Evolutionary conservation across 2,329 filamentous ascomycete species (phyloP), one percentile per base, ranked within the genome.

Genomic region (Curvularia spicifera): DNA sequence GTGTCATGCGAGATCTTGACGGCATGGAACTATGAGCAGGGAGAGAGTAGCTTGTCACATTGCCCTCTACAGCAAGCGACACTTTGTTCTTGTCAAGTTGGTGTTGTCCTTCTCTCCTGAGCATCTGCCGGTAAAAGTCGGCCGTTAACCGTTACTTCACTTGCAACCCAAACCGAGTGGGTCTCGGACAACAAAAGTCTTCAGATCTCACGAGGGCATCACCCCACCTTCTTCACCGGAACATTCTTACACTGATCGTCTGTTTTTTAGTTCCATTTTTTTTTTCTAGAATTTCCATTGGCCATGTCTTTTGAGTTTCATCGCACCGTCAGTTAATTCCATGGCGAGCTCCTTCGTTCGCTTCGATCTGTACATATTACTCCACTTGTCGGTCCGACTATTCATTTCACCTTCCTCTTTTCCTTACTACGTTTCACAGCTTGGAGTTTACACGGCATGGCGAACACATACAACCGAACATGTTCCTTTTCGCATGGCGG

Each of bases 1-100:
- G 93, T 71, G 82, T 97, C 75, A 90, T 93, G 83, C 85, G 93
- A 61, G 94, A 97, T 77, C 84, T 98, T 72, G 92, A 91, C 71
- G 86, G 87, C 63, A 84, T 90, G 71, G 86, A 85, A 52, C 78
- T 92, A 35, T 80, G 68, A 57, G 53, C 48, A 13, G 15, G 29
- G 29, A 53, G 46, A 42, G 26, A 22, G 10, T 35, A 28, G 45
- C 28, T 43, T 29, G 35, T 13, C 15, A 10, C 35, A 35, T 29
- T 49, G n/a, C 35, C 35, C 5, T 15, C 4, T 10, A 33, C 6
- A 18, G 5, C n/a, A 13, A 37, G 5, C 22, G n/a, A 5, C 22
- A 35, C 29, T 24, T 15, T 22, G 20, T 9, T 28, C 39, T 15
- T 31, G 31, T 35, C 13, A 56, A 47, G 42, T 50, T 46, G 53